A percentile compares a stretch with the other conserved stretches of the same genome.
phyloP scores from a whole-genome alignment of 139 green algal species.

The Chlamydomonas sphaeroides region DNA sequence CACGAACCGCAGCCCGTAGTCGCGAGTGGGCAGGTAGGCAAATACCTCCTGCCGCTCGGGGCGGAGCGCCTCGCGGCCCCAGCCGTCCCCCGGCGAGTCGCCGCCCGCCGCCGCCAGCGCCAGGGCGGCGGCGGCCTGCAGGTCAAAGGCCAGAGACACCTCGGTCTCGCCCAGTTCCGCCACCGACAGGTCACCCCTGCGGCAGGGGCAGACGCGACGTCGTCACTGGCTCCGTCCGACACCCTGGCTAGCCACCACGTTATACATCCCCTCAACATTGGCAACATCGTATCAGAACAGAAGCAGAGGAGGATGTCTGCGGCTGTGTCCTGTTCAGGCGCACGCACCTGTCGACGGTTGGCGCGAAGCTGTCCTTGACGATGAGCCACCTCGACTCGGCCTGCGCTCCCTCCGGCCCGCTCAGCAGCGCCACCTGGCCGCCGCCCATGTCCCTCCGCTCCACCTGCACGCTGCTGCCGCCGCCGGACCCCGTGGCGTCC shows the following conservation, averaged over 20 bases:
- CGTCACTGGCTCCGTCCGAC: no score
- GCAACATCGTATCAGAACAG: no score
- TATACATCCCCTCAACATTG: no score
- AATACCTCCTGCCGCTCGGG: conserved; percentile 39
- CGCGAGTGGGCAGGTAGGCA: conserved; percentile 58
- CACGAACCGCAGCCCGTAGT: conserved; percentile 61
- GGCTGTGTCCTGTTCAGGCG: no score
- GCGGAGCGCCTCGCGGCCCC: no score
- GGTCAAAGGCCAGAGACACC: conserved; percentile 33
- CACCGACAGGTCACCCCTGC: conserved; percentile 2
- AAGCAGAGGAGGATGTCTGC: no score
- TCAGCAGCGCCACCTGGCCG: conserved; percentile 12
- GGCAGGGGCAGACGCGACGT: no score
- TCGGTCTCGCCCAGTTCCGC: conserved; percentile 13
- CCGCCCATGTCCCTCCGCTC: not conserved
- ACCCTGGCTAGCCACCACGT: no score
- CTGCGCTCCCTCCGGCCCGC: not conserved
- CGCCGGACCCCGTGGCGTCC: not conserved
- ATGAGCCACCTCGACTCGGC: not conserved
- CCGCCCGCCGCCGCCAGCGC: not conserved
- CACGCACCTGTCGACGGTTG: conserved; percentile 6
- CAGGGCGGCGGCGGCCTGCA: not conserved
- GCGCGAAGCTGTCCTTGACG: conserved; percentile 27
- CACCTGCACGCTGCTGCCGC: not conserved
- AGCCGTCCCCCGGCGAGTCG: no score